Percentiles rank a stretch among this genome's conserved stretches.
Conservation (phyloP, 1,139 yeast genomes). For the Yamadazyma dushanensis region DNA sequence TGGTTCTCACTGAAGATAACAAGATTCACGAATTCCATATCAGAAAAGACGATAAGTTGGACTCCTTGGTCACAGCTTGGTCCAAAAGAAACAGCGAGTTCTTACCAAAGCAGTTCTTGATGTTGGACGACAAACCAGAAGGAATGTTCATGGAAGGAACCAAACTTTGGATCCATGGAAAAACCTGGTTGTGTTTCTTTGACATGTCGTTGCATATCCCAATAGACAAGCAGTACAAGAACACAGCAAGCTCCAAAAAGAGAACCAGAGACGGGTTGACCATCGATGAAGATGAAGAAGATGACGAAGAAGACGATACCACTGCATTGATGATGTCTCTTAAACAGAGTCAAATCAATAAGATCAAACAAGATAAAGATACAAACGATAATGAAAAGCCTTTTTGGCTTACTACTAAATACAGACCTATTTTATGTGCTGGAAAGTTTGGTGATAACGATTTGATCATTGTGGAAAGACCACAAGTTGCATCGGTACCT, state of each 20-base stretch:
- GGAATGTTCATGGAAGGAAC: conserved; percentile 58
- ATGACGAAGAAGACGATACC: conserved; percentile 25
- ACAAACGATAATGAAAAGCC: conserved; percentile 33
- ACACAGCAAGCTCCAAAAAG: conserved; percentile 39
- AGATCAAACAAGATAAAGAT: conserved; percentile 31
- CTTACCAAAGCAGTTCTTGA: conserved; percentile 64
- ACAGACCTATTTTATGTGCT: conserved; percentile 70
- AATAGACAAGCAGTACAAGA: conserved; percentile 29
- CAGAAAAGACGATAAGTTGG: conserved; percentile 13
- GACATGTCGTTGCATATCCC: conserved; percentile 68
- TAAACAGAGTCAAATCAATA: conserved; percentile 32
- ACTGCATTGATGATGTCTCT: conserved; percentile 32
- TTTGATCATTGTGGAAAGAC: conserved; percentile 76
- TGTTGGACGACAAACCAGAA: conserved; percentile 66
- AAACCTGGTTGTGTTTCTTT: conserved; percentile 78
- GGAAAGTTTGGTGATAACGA: conserved; percentile 54
- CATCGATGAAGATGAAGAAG: conserved; percentile 35
- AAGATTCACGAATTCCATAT: conserved; percentile 64
- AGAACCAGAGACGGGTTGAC: conserved; percentile 66
- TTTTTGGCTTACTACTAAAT: conserved; percentile 77
- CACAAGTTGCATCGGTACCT: conserved; percentile 60
- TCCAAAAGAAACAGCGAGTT: conserved; percentile 72
- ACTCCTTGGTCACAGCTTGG: conserved; percentile 68
- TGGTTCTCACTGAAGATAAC: conserved; percentile 74
- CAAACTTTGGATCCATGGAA: conserved; percentile 80